These are phyloP conservation scores for Tripidium arundinaceum DNA, from an alignment of 202 grass and related monocot species.

Conservation along the genomic window DNA sequence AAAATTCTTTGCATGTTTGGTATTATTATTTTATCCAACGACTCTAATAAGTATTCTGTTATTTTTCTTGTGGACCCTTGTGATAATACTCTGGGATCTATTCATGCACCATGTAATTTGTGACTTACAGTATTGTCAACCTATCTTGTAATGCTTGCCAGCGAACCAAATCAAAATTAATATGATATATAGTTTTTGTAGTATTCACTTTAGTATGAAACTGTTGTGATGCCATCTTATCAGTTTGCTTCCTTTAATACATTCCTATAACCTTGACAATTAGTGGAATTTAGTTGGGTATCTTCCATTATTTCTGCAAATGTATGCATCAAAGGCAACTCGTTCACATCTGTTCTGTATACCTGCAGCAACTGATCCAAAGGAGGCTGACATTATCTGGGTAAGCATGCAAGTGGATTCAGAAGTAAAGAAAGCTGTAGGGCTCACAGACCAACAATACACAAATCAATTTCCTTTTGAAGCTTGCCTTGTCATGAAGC, in stretches of 20 bases:
- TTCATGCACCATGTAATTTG: not conserved
- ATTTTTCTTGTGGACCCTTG: not conserved
- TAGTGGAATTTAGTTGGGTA: not conserved
- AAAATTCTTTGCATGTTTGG: not conserved
- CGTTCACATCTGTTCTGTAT: constrained; percentile 31
- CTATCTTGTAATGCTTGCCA: not conserved
- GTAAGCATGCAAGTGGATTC: constrained; percentile 85
- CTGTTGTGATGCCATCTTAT: not conserved
- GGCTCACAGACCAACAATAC: constrained; percentile 71
- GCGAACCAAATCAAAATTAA: not conserved
- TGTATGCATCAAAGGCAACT: not conserved
- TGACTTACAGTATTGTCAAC: not conserved
- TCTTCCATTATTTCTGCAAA: constrained; percentile 10
- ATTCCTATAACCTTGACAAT: not conserved
- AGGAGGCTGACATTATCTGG: constrained; percentile 92
- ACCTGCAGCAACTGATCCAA: constrained; percentile 66
- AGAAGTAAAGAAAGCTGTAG: constrained; percentile 72
- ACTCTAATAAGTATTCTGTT: not conserved
- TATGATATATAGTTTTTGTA: not conserved
- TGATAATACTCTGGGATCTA: not conserved
- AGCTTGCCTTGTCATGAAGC: constrained; percentile 97
- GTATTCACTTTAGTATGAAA: not conserved
- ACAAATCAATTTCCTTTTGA: constrained; percentile 96
- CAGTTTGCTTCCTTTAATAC: constrained; percentile 22
- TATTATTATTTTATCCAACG: constrained; percentile 1